Percentiles rank a stretch among this genome's conserved stretches.
Conservation (phyloP, 306 rosid genomes). For the Quillaja saponaria region DNA sequence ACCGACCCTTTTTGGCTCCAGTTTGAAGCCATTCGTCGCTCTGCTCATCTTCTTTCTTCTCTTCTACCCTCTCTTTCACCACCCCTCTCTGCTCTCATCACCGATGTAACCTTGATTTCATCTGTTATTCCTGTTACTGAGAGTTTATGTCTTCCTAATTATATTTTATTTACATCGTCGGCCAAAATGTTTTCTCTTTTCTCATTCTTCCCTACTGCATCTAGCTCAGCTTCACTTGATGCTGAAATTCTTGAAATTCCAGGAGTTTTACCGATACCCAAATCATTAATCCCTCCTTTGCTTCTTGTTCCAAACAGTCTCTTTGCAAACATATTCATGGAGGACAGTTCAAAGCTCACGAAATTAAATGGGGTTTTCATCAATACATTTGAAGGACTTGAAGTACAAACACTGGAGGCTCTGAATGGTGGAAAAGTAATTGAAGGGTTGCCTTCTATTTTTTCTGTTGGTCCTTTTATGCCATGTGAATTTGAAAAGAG, state of each 20-base stretch:
- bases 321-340: constrained; percentile 15
- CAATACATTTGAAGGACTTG: constrained; percentile 44
- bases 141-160: constrained; percentile 39
- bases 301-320: constrained; percentile 24
- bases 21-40: constrained; percentile 42
- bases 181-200: constrained; percentile 48
- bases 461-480: constrained; percentile 47
- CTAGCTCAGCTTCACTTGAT: too few species aligned
- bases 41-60: constrained; percentile 47
- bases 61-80: constrained; percentile 47
- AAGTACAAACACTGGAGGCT: constrained; percentile 32
- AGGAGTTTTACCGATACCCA: constrained; percentile 37
- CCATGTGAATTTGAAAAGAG: constrained; percentile 51
- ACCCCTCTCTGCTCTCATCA: constrained; percentile 48
- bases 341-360: constrained; percentile 35
- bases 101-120: constrained; percentile 42
- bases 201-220: too few species aligned
- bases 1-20: constrained; percentile 49
- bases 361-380: constrained; percentile 46
- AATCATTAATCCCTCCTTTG: constrained; percentile 44
- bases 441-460: constrained; percentile 37
- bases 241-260: constrained; percentile 32
- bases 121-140: constrained; percentile 31
- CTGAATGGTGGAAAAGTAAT: constrained; percentile 33
- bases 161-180: constrained; percentile 43